Conservation (phyloP, 768 basidiomycete species). For the Pleurotus giganteus region DNA sequence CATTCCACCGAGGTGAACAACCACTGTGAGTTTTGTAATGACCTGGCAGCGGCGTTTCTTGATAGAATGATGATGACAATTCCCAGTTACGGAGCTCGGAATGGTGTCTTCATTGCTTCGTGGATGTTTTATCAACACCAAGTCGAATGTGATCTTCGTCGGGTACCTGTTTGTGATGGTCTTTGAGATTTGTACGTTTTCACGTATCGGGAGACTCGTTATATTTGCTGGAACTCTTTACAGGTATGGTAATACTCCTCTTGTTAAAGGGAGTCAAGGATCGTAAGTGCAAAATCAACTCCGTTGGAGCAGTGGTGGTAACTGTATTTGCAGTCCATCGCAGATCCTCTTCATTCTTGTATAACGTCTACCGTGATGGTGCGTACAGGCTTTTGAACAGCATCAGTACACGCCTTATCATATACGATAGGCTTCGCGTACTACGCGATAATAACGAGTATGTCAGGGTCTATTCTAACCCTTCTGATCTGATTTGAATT, state of each 20-base stretch:
- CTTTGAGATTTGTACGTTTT: conserved; percentile 3
- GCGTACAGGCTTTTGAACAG: not conserved
- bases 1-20: not conserved
- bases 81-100: not conserved
- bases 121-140: not conserved
- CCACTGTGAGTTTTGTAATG: not conserved
- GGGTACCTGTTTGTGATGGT: not conserved
- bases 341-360: not conserved
- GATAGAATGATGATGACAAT: too few relatives aligned
- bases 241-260: not conserved
- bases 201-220: too few relatives aligned
- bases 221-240: not conserved
- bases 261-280: not conserved
- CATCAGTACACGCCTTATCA: not conserved
- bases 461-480: not conserved
- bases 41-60: too few relatives aligned
- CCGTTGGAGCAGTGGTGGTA: not conserved
- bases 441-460: not conserved
- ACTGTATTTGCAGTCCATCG: not conserved
- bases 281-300: not conserved
- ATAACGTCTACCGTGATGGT: conserved; percentile 1
- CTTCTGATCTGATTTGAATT: not conserved
- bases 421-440: not conserved
- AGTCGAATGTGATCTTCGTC: not conserved
- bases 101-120: not conserved